Base-by-base conservation (phyloP, 2,329 filamentous ascomycete genomes). In the Fusarium sp. region DNA sequence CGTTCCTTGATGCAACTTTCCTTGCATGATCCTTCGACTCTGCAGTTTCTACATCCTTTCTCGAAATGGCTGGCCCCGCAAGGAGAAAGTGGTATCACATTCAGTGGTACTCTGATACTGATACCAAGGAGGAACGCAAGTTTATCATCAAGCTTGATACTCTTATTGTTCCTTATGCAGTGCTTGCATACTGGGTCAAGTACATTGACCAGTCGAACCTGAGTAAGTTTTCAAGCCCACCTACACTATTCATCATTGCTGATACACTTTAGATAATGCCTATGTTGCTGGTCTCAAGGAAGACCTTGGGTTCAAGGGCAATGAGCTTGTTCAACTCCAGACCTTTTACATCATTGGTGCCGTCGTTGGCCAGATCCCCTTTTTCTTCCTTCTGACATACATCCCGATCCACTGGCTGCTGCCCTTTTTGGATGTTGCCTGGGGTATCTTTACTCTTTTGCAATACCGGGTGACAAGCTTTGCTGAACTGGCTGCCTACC, bases 401-500 rank as follows among this genome's bases (percentile, higher is more conserved):
- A 65, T 82, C 7, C 82, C 87, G 1, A 86, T 90, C 80, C 83
- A 85, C 64, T 89, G 84, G 80, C 73, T 88, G 0, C 84, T 90
- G 7, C 88, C 89, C 0, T 82, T 83, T 10, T 81, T 89, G 69
- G 87, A 90, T 67, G 72, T 90, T 2, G 78, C 82, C 2, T 91
- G 89, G 89, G 88, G 88, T 0, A 78, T 90, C 18, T 88, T 91
- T 68, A 91, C 89, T 0, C 82, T 91, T 10, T 80, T 90, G 4
- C 88, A 90, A 67, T 90, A 86, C 64, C 85, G 88, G 6, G 85
- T 85, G 1, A 80, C 83, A 3, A 82, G 83, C 2, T 89, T 85
- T 70, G 83, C 84, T 0, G 88, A 90, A 61, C 67, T 90, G 10
- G 85, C 85, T 54, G 86, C 86, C 0, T 89, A 89, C 76, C 83